Base-by-base conservation (phyloP, 306 rosid species). In the Dicorynia guianensis region DNA sequence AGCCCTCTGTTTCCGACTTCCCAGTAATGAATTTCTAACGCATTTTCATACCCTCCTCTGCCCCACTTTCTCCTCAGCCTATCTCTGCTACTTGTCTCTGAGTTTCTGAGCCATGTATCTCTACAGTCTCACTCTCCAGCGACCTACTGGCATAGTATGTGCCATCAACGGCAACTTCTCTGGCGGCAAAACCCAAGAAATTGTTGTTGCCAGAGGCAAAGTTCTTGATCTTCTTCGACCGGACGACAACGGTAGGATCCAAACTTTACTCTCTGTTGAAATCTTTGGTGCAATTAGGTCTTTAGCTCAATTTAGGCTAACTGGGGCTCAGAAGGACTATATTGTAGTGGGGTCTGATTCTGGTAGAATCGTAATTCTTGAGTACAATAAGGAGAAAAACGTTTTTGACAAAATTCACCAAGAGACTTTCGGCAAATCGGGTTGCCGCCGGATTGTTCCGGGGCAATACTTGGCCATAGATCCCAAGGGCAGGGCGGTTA, bases 111-210 rank as follows among this genome's bases (percentile, higher is more conserved):
- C 82, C 58, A 95, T 92, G 99, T 92, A 92, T 72, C 99, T 95
- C 68, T 92, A 95, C 87, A 92, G 79, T 58, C 92, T 95, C 50
- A 95, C 99, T 34, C 96, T 95, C 11, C 99, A 95, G 76, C 88
- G 96, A 34, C 92, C 99, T 33, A 95, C 99, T 46, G 97, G 99
- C 62, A 76, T 95, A 60, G 87, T 95, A 40, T 87, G 91, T 48
- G 99, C 99, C 79, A 95, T 95, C 72, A 89, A 95, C 34, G 99
- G 99, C 17, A 95, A 42, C 81, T 95, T 95, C 97, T 92, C 99
- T 77, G 99, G 99, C 58, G 99, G 97, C 5, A 95, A 92, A 73
- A 71, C 62, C 9, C 99, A 95, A 71, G 99, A 95, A 80, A 89
- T 95, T 12, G 99, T 89, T 17, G 97, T 95, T 19, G 97, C 96